A percentile compares a stretch with the other conserved stretches of the same genome.
Conservation (phyloP, 2,329 filamentous ascomycete genomes). For the Aspergillus viridinutans region DNA sequence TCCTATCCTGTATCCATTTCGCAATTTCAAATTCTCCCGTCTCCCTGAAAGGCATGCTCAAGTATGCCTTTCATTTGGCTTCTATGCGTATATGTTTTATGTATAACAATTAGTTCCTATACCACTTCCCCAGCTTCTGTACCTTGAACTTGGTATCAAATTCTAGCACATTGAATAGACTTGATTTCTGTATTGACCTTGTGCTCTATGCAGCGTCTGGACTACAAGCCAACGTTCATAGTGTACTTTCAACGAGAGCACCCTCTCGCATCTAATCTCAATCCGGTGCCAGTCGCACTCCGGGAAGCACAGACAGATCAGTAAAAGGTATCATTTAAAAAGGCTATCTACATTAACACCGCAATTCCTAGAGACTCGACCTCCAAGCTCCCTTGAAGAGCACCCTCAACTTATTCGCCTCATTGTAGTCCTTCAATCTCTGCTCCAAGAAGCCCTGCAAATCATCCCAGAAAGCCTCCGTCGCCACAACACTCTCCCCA, state of each 20-base stretch:
- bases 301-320: neutral
- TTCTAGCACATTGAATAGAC: neutral
- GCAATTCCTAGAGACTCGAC: conserved; percentile 8
- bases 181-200: neutral
- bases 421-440: conserved; percentile 65
- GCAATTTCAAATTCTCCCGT: neutral
- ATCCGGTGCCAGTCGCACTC: neutral
- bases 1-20: neutral
- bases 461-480: conserved; percentile 80
- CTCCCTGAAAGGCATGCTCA: neutral
- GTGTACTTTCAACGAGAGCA: neutral
- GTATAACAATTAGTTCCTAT: conserved; percentile 18
- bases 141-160: neutral
- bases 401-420: conserved; percentile 60
- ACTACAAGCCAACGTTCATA: neutral
- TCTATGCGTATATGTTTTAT: conserved; percentile 12
- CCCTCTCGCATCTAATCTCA: neutral
- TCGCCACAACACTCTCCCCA: conserved; percentile 58
- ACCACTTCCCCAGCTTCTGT: neutral
- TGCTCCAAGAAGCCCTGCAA: conserved; percentile 75
- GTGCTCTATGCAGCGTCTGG: neutral
- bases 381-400: conserved; percentile 69
- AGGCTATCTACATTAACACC: neutral
- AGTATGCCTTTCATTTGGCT: neutral
- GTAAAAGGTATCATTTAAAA: conserved; percentile 9